Conservation (phyloP, 768 basidiomycete species). For the Tricholoma bakamatsutake region DNA sequence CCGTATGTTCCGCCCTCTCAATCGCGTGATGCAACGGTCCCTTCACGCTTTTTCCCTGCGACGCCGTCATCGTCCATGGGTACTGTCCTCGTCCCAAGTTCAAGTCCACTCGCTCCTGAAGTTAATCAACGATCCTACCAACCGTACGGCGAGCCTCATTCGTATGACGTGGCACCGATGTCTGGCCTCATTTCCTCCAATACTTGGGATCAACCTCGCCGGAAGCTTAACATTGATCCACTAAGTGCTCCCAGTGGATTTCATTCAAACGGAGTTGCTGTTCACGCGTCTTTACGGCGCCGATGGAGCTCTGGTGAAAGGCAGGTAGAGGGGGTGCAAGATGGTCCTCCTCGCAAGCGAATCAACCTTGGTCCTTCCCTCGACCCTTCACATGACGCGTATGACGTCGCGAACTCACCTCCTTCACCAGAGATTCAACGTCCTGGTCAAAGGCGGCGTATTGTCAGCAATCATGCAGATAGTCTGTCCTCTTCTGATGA, state of each 20-base stretch:
- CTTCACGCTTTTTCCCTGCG: conserved; percentile 55
- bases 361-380: conserved; percentile 46
- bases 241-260: conserved; percentile 58
- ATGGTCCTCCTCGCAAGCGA: conserved; percentile 69
- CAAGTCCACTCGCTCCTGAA: conserved; percentile 54
- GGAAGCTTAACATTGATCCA: conserved; percentile 39
- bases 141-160: conserved; percentile 28
- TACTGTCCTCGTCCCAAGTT: conserved; percentile 69
- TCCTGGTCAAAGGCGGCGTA: conserved; percentile 43
- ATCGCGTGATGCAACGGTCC: conserved; percentile 69
- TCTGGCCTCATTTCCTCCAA: conserved; percentile 32
- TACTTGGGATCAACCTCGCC: conserved; percentile 30
- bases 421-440: conserved; percentile 57
- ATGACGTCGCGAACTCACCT: conserved; percentile 38
- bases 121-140: conserved; percentile 32
- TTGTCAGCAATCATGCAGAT: conserved; percentile 29
- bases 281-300: conserved; percentile 53
- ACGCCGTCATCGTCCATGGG: conserved; percentile 39
- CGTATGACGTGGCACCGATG: conserved; percentile 38
- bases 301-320: conserved; percentile 32
- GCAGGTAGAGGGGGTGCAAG: conserved; percentile 35
- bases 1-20: conserved; percentile 45
- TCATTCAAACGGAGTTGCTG: conserved; percentile 31
- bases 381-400: conserved; percentile 30
- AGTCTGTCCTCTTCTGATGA: conserved; percentile 60